A percentile compares a stretch with the other conserved stretches of the same genome.
Evolutionary conservation across 768 basidiomycete species (phyloP).

Genomic region (Boletus coccyginus): DNA sequence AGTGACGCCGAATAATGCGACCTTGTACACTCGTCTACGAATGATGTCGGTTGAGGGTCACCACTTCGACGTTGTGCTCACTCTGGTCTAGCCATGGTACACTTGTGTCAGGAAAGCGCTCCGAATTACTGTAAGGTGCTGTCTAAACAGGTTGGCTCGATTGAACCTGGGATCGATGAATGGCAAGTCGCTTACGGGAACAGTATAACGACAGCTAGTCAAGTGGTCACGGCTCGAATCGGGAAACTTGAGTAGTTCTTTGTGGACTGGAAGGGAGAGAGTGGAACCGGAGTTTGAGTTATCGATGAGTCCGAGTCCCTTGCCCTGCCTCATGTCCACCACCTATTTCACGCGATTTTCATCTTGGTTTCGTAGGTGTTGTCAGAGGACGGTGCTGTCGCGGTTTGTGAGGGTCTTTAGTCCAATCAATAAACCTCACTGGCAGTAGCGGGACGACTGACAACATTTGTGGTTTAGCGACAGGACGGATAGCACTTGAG

Average conservation of each 20-base stretch:
- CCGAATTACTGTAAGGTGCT: background rate
- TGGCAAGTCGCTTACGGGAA: slow-evolving; percentile 6
- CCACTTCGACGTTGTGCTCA: slow-evolving; percentile 9
- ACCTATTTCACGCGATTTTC: slow-evolving; percentile 9
- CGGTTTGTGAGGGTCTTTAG: background rate
- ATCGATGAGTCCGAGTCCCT: slow-evolving; percentile 2
- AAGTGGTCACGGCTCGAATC: background rate
- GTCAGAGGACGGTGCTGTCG: background rate
- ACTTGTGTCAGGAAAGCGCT: background rate
- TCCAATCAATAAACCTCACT: background rate
- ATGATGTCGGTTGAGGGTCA: slow-evolving; percentile 1
- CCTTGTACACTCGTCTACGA: slow-evolving; percentile 20
- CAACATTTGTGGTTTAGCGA: background rate
- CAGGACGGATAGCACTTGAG: background rate
- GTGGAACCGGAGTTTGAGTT: background rate
- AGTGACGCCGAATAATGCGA: slow-evolving; percentile 27
- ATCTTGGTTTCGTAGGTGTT: slow-evolving; percentile 6
- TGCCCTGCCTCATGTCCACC: slow-evolving; percentile 17
- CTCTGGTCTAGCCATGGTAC: slow-evolving; percentile 11
- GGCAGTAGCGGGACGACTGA: background rate
- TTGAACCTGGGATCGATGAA: background rate
- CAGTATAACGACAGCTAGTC: background rate
- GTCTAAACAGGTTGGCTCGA: background rate
- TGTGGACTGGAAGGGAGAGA: background rate
- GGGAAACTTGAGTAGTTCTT: background rate